phyloP scores from a whole-genome alignment of 371 early-diverging fungal species.

The Haplosporangium sp. region DNA sequence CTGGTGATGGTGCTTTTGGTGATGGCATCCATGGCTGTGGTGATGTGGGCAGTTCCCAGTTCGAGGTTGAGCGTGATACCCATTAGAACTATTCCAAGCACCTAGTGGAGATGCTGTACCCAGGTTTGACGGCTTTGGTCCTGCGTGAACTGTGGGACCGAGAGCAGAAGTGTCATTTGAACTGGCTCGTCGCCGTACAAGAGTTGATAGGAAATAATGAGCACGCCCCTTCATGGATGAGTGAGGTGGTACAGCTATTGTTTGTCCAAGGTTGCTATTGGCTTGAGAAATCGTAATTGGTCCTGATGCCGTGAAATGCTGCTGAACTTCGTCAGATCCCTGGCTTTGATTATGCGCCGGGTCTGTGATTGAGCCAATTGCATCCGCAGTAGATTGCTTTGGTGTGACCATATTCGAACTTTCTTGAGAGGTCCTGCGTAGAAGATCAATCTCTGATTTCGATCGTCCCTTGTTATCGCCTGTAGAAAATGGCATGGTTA shows the following conservation, averaged over 20 bases:
- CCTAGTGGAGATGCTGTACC: constrained; percentile 9
- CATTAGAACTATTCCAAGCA: constrained; percentile 3
- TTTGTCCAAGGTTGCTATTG: background rate
- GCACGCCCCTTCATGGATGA: constrained; percentile 49
- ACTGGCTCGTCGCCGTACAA: constrained; percentile 41
- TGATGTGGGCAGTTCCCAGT: background rate
- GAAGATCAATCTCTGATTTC: constrained; percentile 45
- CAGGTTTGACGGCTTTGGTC: constrained; percentile 8
- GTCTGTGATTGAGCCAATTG: background rate
- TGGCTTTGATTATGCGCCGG: background rate
- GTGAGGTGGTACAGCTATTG: constrained; percentile 1
- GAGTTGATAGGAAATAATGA: constrained; percentile 40
- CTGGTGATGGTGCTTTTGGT: constrained; percentile 1
- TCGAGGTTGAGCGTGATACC: background rate
- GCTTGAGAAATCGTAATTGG: background rate
- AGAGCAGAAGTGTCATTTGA: constrained; percentile 39
- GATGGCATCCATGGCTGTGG: constrained; percentile 1
- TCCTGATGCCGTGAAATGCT: constrained; percentile 1
- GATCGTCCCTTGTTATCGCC: constrained; percentile 29
- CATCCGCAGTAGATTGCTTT: background rate
- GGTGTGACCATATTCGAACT: background rate
- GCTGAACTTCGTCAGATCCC: constrained; percentile 5
- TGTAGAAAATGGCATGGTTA: background rate
- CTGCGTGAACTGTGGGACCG: constrained; percentile 13
- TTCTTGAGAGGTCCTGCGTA: constrained; percentile 15